Percentiles rank a stretch among this genome's conserved stretches.
Conservation (phyloP, 1,284 basidiomycete genomes). For the Ustilago nuda region DNA sequence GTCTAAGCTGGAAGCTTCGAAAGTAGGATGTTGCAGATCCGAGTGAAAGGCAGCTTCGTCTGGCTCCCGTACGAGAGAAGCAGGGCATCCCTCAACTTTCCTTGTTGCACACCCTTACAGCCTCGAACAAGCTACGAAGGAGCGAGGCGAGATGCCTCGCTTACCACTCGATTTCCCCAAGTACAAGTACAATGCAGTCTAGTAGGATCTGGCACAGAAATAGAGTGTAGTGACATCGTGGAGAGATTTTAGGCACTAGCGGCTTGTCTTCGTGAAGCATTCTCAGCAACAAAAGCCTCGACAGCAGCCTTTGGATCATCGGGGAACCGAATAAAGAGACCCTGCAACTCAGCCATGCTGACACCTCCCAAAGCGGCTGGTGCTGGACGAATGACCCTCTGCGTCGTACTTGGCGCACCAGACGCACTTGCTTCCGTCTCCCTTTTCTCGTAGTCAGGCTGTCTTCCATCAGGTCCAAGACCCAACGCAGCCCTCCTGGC, state of each 20-base stretch:
- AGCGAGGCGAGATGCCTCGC: neutral
- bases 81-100: neutral
- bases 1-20: neutral
- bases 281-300: slow-evolving; percentile 47
- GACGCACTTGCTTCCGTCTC: neutral
- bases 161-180: neutral
- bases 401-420: slow-evolving; percentile 6
- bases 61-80: neutral
- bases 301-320: slow-evolving; percentile 61
- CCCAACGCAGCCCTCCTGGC: slow-evolving; percentile 37
- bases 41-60: neutral
- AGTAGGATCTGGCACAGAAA: neutral
- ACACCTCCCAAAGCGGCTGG: slow-evolving; percentile 65
- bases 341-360: slow-evolving; percentile 69
- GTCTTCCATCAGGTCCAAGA: slow-evolving; percentile 41
- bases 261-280: slow-evolving; percentile 13
- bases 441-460: neutral
- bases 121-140: neutral
- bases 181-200: slow-evolving; percentile 13
- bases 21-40: neutral
- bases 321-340: slow-evolving; percentile 67
- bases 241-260: neutral
- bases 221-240: neutral
- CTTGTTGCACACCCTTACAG: no score
- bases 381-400: slow-evolving; percentile 24